Percentiles rank a stretch among this genome's conserved stretches.
Evolutionary conservation across 495 filamentous ascomycete species (phyloP).

Genomic region (Tricharina praecox): DNA sequence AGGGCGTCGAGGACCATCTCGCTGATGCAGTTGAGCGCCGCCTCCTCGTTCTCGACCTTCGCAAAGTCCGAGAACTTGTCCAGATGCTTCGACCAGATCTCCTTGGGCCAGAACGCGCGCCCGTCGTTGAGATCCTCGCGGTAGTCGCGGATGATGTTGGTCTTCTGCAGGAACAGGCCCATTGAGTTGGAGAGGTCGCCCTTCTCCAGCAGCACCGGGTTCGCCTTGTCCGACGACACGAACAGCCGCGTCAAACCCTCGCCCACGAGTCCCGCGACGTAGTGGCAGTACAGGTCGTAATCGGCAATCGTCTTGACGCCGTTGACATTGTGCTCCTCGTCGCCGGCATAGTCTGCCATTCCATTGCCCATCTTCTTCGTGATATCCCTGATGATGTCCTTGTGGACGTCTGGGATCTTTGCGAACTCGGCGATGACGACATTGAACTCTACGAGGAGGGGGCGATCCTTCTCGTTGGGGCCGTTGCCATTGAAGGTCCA

Average conservation of each 20-base stretch:
- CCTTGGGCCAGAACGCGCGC: conserved; percentile 81
- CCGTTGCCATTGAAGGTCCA: conserved; percentile 81
- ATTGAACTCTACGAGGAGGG: conserved; percentile 81
- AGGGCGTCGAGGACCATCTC: conserved; percentile 89
- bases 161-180: conserved; percentile 95
- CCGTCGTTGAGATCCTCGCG: conserved; percentile 76
- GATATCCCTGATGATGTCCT: conserved; percentile 82
- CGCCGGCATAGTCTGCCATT: conserved; percentile 87
- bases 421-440: conserved; percentile 71
- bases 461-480: conserved; percentile 83
- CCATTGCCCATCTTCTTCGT: conserved; percentile 90
- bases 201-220: conserved; percentile 62
- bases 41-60: conserved; percentile 58
- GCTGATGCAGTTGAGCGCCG: conserved; percentile 72
- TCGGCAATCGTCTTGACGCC: conserved; percentile 71
- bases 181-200: conserved; percentile 77
- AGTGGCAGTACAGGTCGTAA: conserved; percentile 92
- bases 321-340: conserved; percentile 57
- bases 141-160: conserved; percentile 93
- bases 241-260: conserved; percentile 86
- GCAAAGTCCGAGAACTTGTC: conserved; percentile 79
- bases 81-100: conserved; percentile 92
- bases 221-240: conserved; percentile 72
- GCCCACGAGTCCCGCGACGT: conserved; percentile 91
- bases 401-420: conserved; percentile 73